These are phyloP conservation scores for Ceratocystis cubensis DNA, from an alignment of 2,329 filamentous ascomycete species.

Conservation along the genomic window DNA sequence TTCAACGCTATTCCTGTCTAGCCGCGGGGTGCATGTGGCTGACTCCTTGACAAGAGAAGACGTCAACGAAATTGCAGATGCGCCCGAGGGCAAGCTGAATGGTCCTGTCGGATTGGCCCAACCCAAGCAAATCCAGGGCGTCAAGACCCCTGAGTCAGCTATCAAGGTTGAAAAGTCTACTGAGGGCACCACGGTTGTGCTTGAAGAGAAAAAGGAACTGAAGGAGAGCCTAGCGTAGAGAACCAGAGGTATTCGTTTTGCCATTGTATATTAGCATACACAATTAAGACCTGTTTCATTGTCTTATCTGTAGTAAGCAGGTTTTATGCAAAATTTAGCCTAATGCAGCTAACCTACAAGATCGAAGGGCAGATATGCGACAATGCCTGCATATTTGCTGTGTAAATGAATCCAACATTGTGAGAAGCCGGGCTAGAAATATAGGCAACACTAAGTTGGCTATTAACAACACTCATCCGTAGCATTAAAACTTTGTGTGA, in stretches of 20 bases:
- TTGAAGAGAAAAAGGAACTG: slow-evolving; percentile 47
- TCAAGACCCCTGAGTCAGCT: slow-evolving; percentile 26
- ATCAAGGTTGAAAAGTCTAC: slow-evolving; percentile 46
- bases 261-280: slow-evolving; percentile 17
- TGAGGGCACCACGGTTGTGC: slow-evolving; percentile 52
- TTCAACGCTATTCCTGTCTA: slow-evolving; percentile 74
- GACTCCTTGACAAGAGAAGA: slow-evolving; percentile 68
- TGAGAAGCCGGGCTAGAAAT: background rate
- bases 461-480: background rate
- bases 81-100: slow-evolving; percentile 57
- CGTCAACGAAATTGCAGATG: slow-evolving; percentile 80
- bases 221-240: slow-evolving; percentile 41
- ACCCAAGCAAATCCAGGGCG: slow-evolving; percentile 26
- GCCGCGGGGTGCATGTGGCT: slow-evolving; percentile 63
- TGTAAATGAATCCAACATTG: no score
- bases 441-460: background rate
- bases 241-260: background rate
- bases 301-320: no score
- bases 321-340: background rate
- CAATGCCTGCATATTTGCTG: no score
- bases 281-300: background rate
- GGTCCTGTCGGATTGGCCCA: slow-evolving; percentile 39
- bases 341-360: background rate
- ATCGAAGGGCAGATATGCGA: no score
- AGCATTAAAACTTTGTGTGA: slow-evolving; percentile 1